Evolutionary conservation across 768 basidiomycete species (phyloP).

Genomic region (Amanita subjunquillea): DNA sequence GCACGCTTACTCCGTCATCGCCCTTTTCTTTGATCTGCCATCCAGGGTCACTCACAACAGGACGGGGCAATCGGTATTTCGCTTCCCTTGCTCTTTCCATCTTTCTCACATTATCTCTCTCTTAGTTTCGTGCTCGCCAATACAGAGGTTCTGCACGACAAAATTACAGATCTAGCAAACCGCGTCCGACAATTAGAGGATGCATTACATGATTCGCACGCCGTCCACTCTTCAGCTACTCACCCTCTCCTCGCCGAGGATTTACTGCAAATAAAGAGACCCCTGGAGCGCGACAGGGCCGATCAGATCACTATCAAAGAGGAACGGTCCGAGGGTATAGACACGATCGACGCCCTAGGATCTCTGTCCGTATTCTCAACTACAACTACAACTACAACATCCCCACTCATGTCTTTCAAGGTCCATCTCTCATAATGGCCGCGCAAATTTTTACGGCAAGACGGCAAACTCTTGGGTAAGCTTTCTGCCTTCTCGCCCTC

Average conservation of each 20-base stretch:
- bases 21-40: constrained; percentile 6
- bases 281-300: constrained; percentile 47
- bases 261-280: constrained; percentile 56
- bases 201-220: constrained; percentile 45
- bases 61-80: constrained; percentile 58
- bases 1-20: constrained; percentile 8
- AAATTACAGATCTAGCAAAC: constrained; percentile 47
- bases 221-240: constrained; percentile 30
- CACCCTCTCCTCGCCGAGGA: constrained; percentile 56
- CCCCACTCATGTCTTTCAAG: constrained; percentile 18
- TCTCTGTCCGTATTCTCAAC: constrained; percentile 36
- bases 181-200: constrained; percentile 65
- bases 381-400: background rate
- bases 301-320: constrained; percentile 26
- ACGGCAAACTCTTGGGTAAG: constrained; percentile 64
- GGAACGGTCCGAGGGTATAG: constrained; percentile 37
- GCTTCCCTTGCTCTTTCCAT: background rate
- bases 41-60: constrained; percentile 58
- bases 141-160: constrained; percentile 60
- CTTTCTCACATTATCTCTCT: background rate
- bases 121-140: constrained; percentile 61
- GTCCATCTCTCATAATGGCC: constrained; percentile 51
- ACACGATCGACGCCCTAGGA: constrained; percentile 54
- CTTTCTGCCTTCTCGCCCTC: constrained; percentile 6
- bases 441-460: constrained; percentile 55